Evolutionary conservation across 2,329 filamentous ascomycete genomes (phyloP).

Genomic region (Phoma sp.): DNA sequence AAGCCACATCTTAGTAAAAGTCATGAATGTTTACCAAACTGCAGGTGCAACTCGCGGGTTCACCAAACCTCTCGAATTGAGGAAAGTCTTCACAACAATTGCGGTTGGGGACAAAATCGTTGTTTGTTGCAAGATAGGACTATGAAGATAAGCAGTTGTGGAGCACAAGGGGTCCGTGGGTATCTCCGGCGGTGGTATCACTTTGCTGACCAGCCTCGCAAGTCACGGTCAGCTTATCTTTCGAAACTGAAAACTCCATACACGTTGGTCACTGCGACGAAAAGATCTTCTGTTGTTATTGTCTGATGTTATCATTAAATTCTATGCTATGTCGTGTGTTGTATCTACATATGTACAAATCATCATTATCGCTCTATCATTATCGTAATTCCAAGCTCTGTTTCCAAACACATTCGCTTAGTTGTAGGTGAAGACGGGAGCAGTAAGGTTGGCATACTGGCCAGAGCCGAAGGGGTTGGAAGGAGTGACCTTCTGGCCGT

Average conservation of each 20-base stretch:
- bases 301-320: neutral
- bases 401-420: no score
- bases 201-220: neutral
- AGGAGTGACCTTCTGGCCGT: constrained; percentile 18
- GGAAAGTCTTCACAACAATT: neutral
- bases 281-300: neutral
- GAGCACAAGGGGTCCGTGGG: neutral
- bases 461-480: constrained; percentile 23
- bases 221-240: neutral
- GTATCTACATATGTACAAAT: constrained; percentile 3
- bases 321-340: neutral
- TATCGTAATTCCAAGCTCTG: neutral
- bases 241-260: neutral
- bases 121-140: no score
- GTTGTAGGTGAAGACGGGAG: constrained; percentile 19
- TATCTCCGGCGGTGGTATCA: neutral
- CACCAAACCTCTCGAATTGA: neutral
- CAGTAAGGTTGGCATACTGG: constrained; percentile 12
- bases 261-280: neutral
- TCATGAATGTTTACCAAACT: neutral
- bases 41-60: neutral
- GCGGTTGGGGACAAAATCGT: neutral
- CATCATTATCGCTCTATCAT: neutral
- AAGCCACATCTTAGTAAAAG: neutral
- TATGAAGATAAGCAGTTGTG: constrained; percentile 7